Base-by-base conservation (phyloP, 805 yeast genomes). In the Yamadazyma scolyti region DNA sequence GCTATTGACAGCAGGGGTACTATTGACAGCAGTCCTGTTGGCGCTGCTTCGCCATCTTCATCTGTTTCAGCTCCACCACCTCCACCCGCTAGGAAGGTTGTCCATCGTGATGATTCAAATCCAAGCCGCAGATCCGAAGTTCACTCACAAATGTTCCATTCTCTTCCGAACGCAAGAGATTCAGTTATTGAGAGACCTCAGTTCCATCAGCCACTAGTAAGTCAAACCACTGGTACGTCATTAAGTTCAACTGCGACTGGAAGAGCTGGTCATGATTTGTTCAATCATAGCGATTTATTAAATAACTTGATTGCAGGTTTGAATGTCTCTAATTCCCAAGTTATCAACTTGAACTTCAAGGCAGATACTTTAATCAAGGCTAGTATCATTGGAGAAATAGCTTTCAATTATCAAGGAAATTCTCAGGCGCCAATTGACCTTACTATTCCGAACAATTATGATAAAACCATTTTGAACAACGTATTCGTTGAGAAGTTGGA, bases 271-370 rank as follows among this genome's bases (percentile, higher is more conserved):
- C 33, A 26, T 19, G 59, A 54, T 22, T 32, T 48, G 15, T 55
- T 55, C 29, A 31, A 38, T 23, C 46, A 41, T 23, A 27, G 13
- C 7, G 42, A 33, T 18, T 38, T 41, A 21, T n/a, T 19, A 8
- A 27, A 49, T 3, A 50, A 51, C 2, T 48, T 61, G 61, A 40
- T 82, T 50, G 71, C 79, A 21, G 94, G 93, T 2, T 64, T 90
- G 43, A 85, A 81, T 46, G 79, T 89, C 3, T 82, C 94, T 27
- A 65, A 88, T 41, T 89, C 93, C n/a, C 97, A 90, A 60, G 78
- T 83, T 9, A 67, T 86, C 40, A 80, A 77, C 50, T 95, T 87
- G 4, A 69, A 73, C 12, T 79, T 79, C 56, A 76, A 73, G 40
- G 85, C 80, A 48, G 95, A 94, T 12, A 58, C 59, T 25, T 61